phyloP scores from a whole-genome alignment of 2,329 filamentous ascomycete genomes.

The Colletotrichum gloeosporioides region DNA sequence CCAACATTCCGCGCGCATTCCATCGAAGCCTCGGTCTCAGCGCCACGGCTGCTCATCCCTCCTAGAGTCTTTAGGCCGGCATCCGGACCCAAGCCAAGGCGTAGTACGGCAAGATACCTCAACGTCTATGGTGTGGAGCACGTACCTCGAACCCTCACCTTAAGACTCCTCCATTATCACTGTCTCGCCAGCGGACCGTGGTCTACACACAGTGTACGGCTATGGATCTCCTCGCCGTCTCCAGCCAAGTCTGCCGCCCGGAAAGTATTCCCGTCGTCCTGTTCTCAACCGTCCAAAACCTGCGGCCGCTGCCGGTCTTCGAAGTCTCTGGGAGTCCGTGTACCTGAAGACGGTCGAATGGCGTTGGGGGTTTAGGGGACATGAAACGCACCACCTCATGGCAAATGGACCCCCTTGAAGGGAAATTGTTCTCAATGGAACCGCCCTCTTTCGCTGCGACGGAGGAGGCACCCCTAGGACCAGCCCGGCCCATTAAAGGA shows the following conservation, averaged over 20 bases:
- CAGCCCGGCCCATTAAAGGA: neutral
- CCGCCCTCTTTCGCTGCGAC: conserved; percentile 9
- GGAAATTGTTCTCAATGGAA: conserved; percentile 15
- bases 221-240: neutral
- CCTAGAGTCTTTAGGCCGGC: neutral
- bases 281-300: neutral
- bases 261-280: neutral
- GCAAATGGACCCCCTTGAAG: conserved; percentile 9
- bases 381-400: conserved; percentile 23
- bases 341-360: conserved; percentile 1
- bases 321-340: conserved; percentile 4
- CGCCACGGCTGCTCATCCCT: conserved; percentile 2
- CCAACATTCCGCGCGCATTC: conserved; percentile 5
- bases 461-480: conserved; percentile 1
- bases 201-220: neutral
- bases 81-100: neutral
- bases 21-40: conserved; percentile 3
- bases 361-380: conserved; percentile 7
- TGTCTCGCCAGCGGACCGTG: neutral
- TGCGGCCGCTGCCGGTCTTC: conserved; percentile 6
- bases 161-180: neutral
- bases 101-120: conserved; percentile 1
- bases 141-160: neutral
- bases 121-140: conserved; percentile 12
- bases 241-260: neutral